Base-by-base conservation (phyloP, 2,329 filamentous ascomycete species). In the Pestalotiopsis sp. region DNA sequence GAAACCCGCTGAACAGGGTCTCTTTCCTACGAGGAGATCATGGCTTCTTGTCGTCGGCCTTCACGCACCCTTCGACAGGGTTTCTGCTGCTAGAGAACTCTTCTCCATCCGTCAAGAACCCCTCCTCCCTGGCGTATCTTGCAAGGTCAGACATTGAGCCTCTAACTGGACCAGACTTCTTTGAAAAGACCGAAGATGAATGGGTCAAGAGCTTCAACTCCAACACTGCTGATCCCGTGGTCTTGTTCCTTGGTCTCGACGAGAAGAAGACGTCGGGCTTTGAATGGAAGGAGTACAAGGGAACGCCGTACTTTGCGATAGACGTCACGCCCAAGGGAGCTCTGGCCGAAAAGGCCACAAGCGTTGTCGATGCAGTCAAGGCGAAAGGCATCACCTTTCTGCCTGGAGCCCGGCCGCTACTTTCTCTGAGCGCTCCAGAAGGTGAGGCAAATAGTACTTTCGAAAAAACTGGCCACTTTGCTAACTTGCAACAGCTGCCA, bases 171-270 rank as follows among this genome's bases (percentile, higher is more conserved):
- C 76, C 86, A 1, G 88, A 93, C 67, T 90, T 92, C 0, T 98
- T 94, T 78, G 85, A 84, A 23, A 86, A 87, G 73, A 85, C 86
- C 1, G 95, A 98, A 78, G 90, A 91, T 73, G 90, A 96, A 60
- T 78, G 91, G 72, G 86, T 97, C 70, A 88, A 89, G 75, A 83
- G 86, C 40, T 98, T 91, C 79, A 91, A 97, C 81, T 97, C 93
- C 38, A 83, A 85, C 4, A 83, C 87, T 66, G 89, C 89, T 17
- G 80, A 84, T 23, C 91, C 94, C 3, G 87, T 93, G 71, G 84
- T 98, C 65, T 85, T 98, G 66, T 98, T 98, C 78, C 83, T 98
- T 36, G 95, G 95, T 0, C 81, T 98, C 62, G 90, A 97, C 73
- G 94, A 97, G 74, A 80, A 79, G 73, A 71, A 79, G 59, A 76